These are phyloP conservation scores for Knoxia roxburghii DNA, from an alignment of 257 asterid species.

Conservation along the genomic window DNA sequence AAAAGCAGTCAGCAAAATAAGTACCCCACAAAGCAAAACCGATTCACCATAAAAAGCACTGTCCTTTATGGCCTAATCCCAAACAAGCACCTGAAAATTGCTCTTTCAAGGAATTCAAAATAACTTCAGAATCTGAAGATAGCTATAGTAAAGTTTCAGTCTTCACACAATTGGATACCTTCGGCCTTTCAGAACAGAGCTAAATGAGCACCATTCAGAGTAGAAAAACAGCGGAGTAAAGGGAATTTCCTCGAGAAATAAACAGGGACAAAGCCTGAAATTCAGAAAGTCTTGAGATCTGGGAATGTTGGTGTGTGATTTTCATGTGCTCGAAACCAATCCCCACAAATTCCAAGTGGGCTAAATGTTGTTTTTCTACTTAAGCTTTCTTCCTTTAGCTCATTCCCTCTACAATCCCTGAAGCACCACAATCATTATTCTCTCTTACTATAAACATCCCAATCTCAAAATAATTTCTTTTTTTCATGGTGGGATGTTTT, in stretches of 20 bases:
- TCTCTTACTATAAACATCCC: constrained; percentile 20
- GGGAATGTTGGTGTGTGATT: constrained; percentile 41
- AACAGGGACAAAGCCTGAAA: constrained; percentile 38
- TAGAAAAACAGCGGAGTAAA: constrained; percentile 19
- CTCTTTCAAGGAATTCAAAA: constrained; percentile 16
- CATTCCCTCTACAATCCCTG: constrained; percentile 15
- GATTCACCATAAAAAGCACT: constrained; percentile 23
- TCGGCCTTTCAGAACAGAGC: constrained; percentile 6
- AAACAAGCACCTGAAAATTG: constrained; percentile 24
- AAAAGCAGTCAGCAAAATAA: constrained; percentile 27
- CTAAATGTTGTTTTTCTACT: background rate
- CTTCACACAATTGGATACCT: constrained; percentile 22
- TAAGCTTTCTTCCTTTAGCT: constrained; percentile 13
- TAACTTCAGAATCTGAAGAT: constrained; percentile 16
- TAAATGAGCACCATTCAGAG: constrained; percentile 22
- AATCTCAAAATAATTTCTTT: constrained; percentile 22
- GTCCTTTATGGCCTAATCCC: constrained; percentile 23
- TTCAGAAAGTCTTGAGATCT: constrained; percentile 63
- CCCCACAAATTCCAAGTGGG: constrained; percentile 44
- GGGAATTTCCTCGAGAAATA: constrained; percentile 38
- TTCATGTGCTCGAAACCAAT: constrained; percentile 31
- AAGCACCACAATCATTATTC: constrained; percentile 25
- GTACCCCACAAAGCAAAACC: constrained; percentile 31
- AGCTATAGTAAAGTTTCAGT: constrained; percentile 37
- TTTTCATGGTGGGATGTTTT: constrained; percentile 15